Evolutionary conservation across 2,329 filamentous ascomycete genomes (phyloP), one percentile per base, ranked within the genome.

Genomic region (Aspergillus spinulosporus): DNA sequence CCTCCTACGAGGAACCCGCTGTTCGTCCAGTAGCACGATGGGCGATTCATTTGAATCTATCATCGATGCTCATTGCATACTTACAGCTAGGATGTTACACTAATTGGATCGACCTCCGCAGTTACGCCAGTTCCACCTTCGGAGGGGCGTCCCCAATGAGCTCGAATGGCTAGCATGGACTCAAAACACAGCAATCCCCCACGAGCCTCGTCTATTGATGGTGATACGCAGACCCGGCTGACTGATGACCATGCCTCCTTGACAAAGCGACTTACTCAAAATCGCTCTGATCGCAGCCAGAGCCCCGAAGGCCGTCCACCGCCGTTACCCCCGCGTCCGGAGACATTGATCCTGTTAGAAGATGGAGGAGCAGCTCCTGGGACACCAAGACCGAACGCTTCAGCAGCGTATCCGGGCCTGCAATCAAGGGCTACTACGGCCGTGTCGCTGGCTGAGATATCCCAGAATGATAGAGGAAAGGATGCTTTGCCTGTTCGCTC

Each of bases 381-480:
- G 44, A 58, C 72, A 8, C 66, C 71, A 3, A 72, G 72, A 28
- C 70, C 43, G 12, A 56, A 32, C 14, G 43, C 49, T 2, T 39
- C 68, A 31, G 57, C 66, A n/a, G 60, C 67, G 31, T 69, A 70
- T 51, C 63, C 72, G 28, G 68, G 65, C 32, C 64, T 80, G 26
- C 75, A 78, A 55, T 86, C 88, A 1, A 86, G 85, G 57, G 85
- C 93, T 47, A 97, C 92, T 3, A 97, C 92, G 0, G 92, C 92
- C 7, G 69, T 97, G 11, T 93, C 91, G 0, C 83, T 90, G 12
- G 82, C 92, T 59, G 92, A 93, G 63, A 87, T 92, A 54, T 88
- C 90, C 64, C 90, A 88, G 0, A 80, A 85, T 8, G 89, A 90
- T 69, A 85, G 84, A 57, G 84, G 84, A 15, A 80, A 84, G 57